Evolutionary conservation across 352 stramenopile genomes (phyloP).

Genomic region (Globisporangium alternatum): DNA sequence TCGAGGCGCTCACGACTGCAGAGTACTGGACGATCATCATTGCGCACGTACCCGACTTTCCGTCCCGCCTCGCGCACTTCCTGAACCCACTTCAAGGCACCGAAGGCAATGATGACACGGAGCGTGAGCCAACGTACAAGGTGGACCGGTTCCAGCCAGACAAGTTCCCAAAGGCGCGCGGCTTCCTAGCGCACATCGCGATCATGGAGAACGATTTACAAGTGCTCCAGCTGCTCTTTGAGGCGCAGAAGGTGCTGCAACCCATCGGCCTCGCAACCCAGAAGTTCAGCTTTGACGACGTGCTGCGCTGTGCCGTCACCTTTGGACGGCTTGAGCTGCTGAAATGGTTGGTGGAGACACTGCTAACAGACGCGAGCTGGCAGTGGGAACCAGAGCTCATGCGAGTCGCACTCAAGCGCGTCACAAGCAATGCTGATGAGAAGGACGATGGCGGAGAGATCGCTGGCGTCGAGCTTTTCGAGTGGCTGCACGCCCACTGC

Average conservation of each 20-base stretch:
- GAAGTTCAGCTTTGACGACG: constrained; percentile 6
- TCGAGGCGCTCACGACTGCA: neutral
- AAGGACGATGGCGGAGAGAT: neutral
- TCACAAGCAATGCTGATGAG: neutral
- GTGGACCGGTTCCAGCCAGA: constrained; percentile 15
- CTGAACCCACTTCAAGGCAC: neutral
- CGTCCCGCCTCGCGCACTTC: constrained; percentile 4
- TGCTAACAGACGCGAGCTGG: neutral
- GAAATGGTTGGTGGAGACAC: constrained; percentile 9
- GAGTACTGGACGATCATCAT: neutral
- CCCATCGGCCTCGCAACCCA: neutral
- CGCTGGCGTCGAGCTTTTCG: constrained; percentile 6
- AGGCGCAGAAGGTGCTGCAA: neutral
- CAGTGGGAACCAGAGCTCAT: constrained; percentile 12
- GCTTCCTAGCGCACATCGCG: constrained; percentile 13
- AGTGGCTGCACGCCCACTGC: constrained; percentile 4
- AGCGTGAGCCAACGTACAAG: constrained; percentile 13
- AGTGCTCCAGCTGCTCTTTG: constrained; percentile 7
- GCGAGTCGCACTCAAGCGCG: constrained; percentile 2
- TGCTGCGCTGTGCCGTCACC: constrained; percentile 8
- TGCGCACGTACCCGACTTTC: constrained; percentile 1
- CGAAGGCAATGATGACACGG: neutral
- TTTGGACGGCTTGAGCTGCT: constrained; percentile 1
- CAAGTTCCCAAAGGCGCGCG: constrained; percentile 8
- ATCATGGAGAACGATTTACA: constrained; percentile 10